Evolutionary conservation across 495 filamentous ascomycete genomes (phyloP), one percentile per base, ranked within the genome.

Genomic region (Aspergillus heteromorphus): DNA sequence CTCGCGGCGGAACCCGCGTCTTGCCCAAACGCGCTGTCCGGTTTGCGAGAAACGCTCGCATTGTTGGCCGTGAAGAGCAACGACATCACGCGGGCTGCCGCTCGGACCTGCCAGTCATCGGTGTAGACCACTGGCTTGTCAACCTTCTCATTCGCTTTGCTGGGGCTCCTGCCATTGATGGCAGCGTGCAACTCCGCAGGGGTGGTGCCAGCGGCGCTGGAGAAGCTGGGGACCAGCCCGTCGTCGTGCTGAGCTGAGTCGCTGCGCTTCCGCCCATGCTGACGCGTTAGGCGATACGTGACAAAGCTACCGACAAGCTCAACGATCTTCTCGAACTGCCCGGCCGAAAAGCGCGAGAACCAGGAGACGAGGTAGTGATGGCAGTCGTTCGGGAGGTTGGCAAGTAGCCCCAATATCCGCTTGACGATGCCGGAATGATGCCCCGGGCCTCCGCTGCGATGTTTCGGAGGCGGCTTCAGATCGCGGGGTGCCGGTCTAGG

Each of bases 71-170:
- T 80, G 62, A 95, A 95, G 9, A 97, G 68, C 23, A 96, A 62
- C 4, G 87, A 83, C 82, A 96, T 88, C 1, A 95, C 81, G 57
- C 84, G 84, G 5, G 90, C 86, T 11, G 87, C 88, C 18, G 87
- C 87, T 61, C 85, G 87, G 38, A 96, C 83, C 68, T 97, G 92
- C 92, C 92, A 97, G 63, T 96, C 92, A 49, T 92, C 89, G 20
- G 80, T 77, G 60, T 96, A 96, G 0, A 83, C 65, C 0, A 85
- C 76, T 13, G 76, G 77, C 40, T 82, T 76, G 14, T 77, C 75
- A 11, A 70, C 65, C 11, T 74, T 69, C 13, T 69, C 66, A 13
- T 69, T 75, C 45, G 61, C 56, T 66, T 69, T 84, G 66, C 62
- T 76, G 49, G 66, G 73, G 54, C 69, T 76, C 73, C 72, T 78